Percentiles rank a stretch among this genome's conserved stretches.
Evolutionary conservation across 2,329 filamentous ascomycete genomes (phyloP).

Genomic region (Colletotrichum plurivorum): DNA sequence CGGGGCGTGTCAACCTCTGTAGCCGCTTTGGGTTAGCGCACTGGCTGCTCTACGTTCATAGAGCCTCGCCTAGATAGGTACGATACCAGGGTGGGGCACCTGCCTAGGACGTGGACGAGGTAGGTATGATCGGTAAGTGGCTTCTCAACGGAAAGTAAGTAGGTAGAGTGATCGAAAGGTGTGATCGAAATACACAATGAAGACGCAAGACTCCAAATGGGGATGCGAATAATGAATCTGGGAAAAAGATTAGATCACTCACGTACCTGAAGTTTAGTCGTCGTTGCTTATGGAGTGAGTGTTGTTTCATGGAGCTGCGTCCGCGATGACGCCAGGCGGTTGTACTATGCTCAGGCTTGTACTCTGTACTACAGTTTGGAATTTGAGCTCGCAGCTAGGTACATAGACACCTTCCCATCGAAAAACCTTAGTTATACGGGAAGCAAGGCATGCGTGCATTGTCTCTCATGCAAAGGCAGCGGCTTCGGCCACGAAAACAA

Average conservation of each 20-base stretch:
- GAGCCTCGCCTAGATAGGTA: background rate
- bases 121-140: too few relatives aligned
- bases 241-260: too few relatives aligned
- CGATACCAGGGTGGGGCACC: background rate
- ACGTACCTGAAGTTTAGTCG: too few relatives aligned
- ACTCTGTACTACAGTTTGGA: background rate
- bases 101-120: too few relatives aligned
- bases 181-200: too few relatives aligned
- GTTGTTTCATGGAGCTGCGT: background rate
- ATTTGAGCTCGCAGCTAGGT: conserved; percentile 8
- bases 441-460: too few relatives aligned
- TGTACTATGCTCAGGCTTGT: background rate
- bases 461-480: background rate
- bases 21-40: conserved; percentile 30
- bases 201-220: too few relatives aligned
- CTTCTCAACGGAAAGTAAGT: too few relatives aligned
- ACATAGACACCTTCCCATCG: background rate
- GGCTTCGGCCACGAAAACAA: conserved; percentile 3
- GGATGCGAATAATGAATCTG: too few relatives aligned
- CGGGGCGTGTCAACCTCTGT: conserved; percentile 32
- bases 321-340: background rate
- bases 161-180: too few relatives aligned
- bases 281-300: too few relatives aligned
- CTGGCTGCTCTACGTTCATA: background rate
- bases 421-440: too few relatives aligned